A percentile compares a stretch with the other conserved stretches of the same genome.
Evolutionary conservation across 306 rosid species (phyloP).

Genomic region (Quercus dentata): DNA sequence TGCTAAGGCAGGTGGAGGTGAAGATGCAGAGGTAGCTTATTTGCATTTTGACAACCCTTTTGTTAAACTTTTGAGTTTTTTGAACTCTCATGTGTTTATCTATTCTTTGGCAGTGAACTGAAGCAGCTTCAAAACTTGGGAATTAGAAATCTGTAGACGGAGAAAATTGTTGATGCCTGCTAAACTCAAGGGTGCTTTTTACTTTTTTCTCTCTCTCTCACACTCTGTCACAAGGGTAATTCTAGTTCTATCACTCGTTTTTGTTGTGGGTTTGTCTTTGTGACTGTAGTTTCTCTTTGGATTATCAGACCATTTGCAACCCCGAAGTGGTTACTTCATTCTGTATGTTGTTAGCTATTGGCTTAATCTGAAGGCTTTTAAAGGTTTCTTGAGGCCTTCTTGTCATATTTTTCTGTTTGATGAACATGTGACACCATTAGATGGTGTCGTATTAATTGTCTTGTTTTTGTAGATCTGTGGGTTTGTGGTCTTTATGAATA

Average conservation of each 20-base stretch:
- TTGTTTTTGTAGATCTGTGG: background rate
- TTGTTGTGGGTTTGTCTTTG: background rate
- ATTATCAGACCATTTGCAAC: constrained; percentile 7
- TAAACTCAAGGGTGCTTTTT: constrained; percentile 19
- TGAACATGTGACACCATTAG: constrained; percentile 17
- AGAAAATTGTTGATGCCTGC: constrained; percentile 28
- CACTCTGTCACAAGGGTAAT: constrained; percentile 19
- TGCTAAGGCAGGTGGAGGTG: constrained; percentile 35
- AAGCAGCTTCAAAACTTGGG: constrained; percentile 13
- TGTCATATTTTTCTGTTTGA: constrained; percentile 12
- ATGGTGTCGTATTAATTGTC: constrained; percentile 19
- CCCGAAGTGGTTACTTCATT: background rate
- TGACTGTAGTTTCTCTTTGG: constrained; percentile 19
- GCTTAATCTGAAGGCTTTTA: background rate
- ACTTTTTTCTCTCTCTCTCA: background rate
- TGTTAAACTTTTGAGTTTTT: background rate
- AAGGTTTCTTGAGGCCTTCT: constrained; percentile 12
- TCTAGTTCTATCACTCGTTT: constrained; percentile 14
- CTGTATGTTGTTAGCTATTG: background rate
- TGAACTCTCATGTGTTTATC: background rate
- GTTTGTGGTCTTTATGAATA: background rate
- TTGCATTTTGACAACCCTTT: constrained; percentile 2
- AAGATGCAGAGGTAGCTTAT: constrained; percentile 48
- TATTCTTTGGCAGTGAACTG: constrained; percentile 37
- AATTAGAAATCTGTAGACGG: constrained; percentile 23